Percentiles rank a stretch among this genome's conserved stretches.
phyloP scores from a whole-genome alignment of 768 basidiomycete species.

The Collybia sp. region DNA sequence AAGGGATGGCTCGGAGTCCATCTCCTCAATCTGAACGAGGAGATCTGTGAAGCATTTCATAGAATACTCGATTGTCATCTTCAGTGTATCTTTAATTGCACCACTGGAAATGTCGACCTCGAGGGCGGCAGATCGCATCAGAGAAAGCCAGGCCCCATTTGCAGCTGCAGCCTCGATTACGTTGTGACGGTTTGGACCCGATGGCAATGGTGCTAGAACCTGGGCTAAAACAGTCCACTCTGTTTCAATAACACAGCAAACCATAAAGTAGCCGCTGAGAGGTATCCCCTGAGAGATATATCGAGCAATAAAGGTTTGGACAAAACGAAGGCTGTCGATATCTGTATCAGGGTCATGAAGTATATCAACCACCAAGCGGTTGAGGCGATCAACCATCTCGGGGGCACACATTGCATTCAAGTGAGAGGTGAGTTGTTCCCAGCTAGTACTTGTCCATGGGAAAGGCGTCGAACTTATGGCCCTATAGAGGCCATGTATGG shows the following conservation, averaged over 20 bases:
- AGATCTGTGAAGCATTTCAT: slow-evolving; percentile 78
- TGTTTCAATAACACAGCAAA: slow-evolving; percentile 86
- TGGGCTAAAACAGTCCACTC: slow-evolving; percentile 85
- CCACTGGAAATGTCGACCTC: slow-evolving; percentile 34
- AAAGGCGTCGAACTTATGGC: slow-evolving; percentile 79
- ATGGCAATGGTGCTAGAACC: slow-evolving; percentile 37
- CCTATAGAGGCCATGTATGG: slow-evolving; percentile 83
- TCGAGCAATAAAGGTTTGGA: slow-evolving; percentile 67
- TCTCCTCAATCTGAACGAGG: slow-evolving; percentile 72
- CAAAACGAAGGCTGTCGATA: slow-evolving; percentile 45
- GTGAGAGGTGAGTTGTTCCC: slow-evolving; percentile 49
- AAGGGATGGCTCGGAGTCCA: slow-evolving; percentile 72
- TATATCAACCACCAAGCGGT: slow-evolving; percentile 63
- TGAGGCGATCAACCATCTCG: slow-evolving; percentile 67
- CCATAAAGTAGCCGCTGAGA: slow-evolving; percentile 80
- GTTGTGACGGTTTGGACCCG: slow-evolving; percentile 20
- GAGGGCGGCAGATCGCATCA: slow-evolving; percentile 51
- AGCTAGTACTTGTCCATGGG: slow-evolving; percentile 66
- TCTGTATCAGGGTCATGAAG: slow-evolving; percentile 50
- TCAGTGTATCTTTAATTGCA: slow-evolving; percentile 34
- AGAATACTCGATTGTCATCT: slow-evolving; percentile 50
- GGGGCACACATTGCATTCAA: slow-evolving; percentile 60
- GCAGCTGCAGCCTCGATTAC: slow-evolving; percentile 73
- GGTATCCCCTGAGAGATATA: slow-evolving; percentile 76
- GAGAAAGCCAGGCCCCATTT: slow-evolving; percentile 72